These are phyloP conservation scores for Cytospora mali DNA, from an alignment of 2,329 filamentous ascomycete species.

Conservation along the genomic window DNA sequence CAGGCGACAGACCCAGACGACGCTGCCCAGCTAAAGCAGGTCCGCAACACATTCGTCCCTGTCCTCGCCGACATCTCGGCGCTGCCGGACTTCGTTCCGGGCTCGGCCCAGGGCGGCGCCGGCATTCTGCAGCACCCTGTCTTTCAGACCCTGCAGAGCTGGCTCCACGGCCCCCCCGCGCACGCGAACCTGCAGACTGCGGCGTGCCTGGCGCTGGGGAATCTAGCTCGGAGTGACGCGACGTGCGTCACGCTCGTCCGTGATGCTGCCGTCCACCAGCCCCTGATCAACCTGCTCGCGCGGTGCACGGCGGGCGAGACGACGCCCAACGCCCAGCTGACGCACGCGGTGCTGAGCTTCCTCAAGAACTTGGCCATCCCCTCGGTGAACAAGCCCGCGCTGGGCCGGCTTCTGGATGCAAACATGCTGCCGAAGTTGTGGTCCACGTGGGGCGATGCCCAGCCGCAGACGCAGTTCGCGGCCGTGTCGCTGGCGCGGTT, in stretches of 20 bases:
- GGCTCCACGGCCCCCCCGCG: constrained; percentile 41
- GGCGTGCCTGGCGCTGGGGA: constrained; percentile 63
- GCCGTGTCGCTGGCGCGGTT: constrained; percentile 61
- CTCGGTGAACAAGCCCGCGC: constrained; percentile 52
- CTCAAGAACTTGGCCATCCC: constrained; percentile 68
- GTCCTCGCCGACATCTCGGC: constrained; percentile 53
- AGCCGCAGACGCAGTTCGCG: constrained; percentile 62
- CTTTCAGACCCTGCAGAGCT: constrained; percentile 42
- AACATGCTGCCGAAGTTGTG: constrained; percentile 56
- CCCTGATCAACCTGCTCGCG: constrained; percentile 50
- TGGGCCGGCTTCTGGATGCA: constrained; percentile 52
- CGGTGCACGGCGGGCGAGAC: constrained; percentile 37
- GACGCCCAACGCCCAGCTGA: constrained; percentile 45
- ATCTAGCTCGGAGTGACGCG: constrained; percentile 62
- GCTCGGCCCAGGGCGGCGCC: constrained; percentile 9
- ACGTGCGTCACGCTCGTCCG: constrained; percentile 54
- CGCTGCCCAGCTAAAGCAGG: constrained; percentile 48
- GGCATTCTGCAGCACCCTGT: constrained; percentile 34
- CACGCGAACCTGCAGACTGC: constrained; percentile 54
- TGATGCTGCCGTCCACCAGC: constrained; percentile 45
- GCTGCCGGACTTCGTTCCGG: constrained; percentile 42
- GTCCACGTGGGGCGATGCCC: constrained; percentile 46
- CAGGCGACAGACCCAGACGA: constrained; percentile 49
- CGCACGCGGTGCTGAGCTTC: constrained; percentile 61
- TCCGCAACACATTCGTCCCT: constrained; percentile 54